Base-by-base conservation (phyloP, 140 eudicot genomes). In the Cichorium intybus region DNA sequence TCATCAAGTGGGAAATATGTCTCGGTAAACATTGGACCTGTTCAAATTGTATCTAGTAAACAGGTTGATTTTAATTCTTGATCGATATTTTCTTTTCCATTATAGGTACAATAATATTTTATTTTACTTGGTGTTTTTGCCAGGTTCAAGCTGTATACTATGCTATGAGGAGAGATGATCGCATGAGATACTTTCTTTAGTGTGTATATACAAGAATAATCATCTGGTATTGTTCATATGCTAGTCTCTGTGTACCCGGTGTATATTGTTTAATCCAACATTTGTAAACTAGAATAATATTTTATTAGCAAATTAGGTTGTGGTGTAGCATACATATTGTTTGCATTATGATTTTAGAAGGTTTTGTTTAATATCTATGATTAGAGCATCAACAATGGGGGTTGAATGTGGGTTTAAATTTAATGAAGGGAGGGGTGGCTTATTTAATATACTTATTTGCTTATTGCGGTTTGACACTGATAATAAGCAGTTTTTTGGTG, bases 61-160 rank as follows among this genome's bases (percentile, higher is more conserved):
- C 99, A 93, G 98, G 98, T 91, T 61, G 15, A 48, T 62, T 52
- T 59, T 66, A 17, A 47, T 72, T 57, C 60, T 33, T 22, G n/a
- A 47, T 71, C 20, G 2, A 46, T 18, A 3, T 70, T 6, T 22
- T 17, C 0, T 5, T 47, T 26, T 47, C 18, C 20, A 0, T 21
- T 1, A 21, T 20, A 33, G 47, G 21, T n/a, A n/a, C n/a, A n/a
- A n/a, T n/a, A n/a, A 39, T 39, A 3, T 15, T 43, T 43, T 14
- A 15, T 6, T 39, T 39, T 39, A 11, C 12, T 15, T 43, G 1
- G 3, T 48, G 56, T 47, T 31, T 11, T 59, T 69, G 69, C 16
- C 93, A 92, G 99, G 99, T 93, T 71, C 99, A 93, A 85, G 97
- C 99, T 54, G 97, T 93, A 59, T 93, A 93, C 80, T 78, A 85